Base-by-base conservation (phyloP, 2,329 filamentous ascomycete species). In the Aspergillus jensenii region DNA sequence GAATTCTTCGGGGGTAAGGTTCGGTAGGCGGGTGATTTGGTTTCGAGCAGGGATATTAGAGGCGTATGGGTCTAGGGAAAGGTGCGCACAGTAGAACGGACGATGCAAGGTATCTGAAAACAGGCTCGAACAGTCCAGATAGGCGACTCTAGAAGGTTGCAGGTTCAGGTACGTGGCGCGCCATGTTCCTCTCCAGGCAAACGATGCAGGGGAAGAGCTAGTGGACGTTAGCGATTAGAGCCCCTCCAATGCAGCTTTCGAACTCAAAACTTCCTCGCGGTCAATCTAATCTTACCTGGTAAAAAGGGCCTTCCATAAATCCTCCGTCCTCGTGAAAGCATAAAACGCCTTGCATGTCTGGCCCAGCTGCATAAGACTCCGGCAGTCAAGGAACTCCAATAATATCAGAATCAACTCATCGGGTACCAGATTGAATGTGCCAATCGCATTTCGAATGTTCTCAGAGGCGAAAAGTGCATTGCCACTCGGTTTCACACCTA, bases 41-140 rank as follows among this genome's bases (percentile, higher is more conserved):
- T 97, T 97, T 39, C 78, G 74, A 35, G 76, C 66, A 2, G 93
- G 92, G 39, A 97, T 96, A 51, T 84, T 84, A 23, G 80, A 80
- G 8, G 86, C 82, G 71, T 88, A 96, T 2, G 84, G 83, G 6
- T 78, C 73, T 41, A 96, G 77, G 2, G 83, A 76, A 27, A 92
- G 87, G 69, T 96, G 86, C 46, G 91, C 89, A 78, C 93, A 98
- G 65, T 90, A 88, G 73, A 96, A 98, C 0, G 93, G 93, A 9
- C 93, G 86, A 74, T 97, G 91, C 23, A 98, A 82, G 7, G 90
- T 87, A 74, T 99, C 93, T 14, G 93, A 97, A 74, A 90, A 98
- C 52, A 98, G 86, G 67, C 87, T 85, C 52, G 82, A 82, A 76
- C 93, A 96, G 65, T 89, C 83, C 37, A 96, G 78, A 12, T 76